Conservation (phyloP, 176 grass and related monocot genomes). For the Phoenix roebelenii region DNA sequence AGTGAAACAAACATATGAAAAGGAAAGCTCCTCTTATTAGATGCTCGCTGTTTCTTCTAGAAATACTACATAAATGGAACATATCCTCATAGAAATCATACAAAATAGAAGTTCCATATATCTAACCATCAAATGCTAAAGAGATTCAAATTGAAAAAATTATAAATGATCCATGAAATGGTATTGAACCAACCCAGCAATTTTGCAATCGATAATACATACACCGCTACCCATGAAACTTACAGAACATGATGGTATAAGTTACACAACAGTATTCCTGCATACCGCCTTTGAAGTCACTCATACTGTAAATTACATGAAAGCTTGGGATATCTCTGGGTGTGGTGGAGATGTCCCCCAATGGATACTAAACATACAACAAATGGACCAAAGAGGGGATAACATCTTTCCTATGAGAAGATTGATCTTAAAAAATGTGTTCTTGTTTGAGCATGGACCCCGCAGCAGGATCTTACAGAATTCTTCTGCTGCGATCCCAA, state of each 20-base stretch:
- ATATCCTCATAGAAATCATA: too few relatives aligned
- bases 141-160: conserved; percentile 31
- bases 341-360: conserved; percentile 35
- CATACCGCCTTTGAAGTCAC: conserved; percentile 34
- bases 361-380: conserved; percentile 28
- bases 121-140: too few relatives aligned
- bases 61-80: too few relatives aligned
- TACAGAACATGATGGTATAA: conserved; percentile 61
- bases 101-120: too few relatives aligned
- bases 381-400: conserved; percentile 27
- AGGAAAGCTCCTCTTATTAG: too few relatives aligned
- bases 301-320: conserved; percentile 44
- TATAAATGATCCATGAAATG: conserved; percentile 49
- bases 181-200: conserved; percentile 52
- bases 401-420: conserved; percentile 31
- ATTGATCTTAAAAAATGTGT: conserved; percentile 28
- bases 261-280: conserved; percentile 56
- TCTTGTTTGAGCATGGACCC: conserved; percentile 23
- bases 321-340: conserved; percentile 34
- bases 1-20: too few relatives aligned
- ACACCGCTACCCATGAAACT: conserved; percentile 57
- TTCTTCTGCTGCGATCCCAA: neutral
- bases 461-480: conserved; percentile 12
- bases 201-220: conserved; percentile 62
- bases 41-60: too few relatives aligned